A percentile compares a stretch with the other conserved stretches of the same genome.
Conservation (phyloP, 2,329 filamentous ascomycete genomes). For the Cladosporium sphaerospermum region DNA sequence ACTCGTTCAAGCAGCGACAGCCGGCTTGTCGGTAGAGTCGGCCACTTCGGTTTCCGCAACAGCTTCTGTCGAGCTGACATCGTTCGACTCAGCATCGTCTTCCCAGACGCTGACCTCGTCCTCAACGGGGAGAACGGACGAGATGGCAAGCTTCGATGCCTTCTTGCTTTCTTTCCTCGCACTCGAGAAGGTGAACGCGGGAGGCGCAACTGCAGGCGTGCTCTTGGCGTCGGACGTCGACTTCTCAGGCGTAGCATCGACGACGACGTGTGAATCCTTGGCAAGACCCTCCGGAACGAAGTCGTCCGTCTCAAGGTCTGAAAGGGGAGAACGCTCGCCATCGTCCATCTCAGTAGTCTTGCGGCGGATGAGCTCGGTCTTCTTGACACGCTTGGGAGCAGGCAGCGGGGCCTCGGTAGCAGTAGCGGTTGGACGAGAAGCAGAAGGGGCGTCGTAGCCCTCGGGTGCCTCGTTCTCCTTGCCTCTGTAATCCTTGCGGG, state of each 20-base stretch:
- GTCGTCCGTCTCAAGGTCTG: constrained; percentile 30
- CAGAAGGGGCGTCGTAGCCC: constrained; percentile 31
- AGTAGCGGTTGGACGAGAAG: constrained; percentile 16
- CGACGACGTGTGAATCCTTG: constrained; percentile 27
- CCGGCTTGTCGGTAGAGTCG: neutral
- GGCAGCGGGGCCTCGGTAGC: neutral
- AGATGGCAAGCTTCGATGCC: constrained; percentile 5
- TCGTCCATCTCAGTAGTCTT: constrained; percentile 32
- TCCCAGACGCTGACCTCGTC: constrained; percentile 25
- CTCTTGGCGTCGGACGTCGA: constrained; percentile 8
- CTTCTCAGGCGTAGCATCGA: constrained; percentile 17
- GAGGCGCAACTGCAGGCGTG: constrained; percentile 11
- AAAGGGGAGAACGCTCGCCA: constrained; percentile 28
- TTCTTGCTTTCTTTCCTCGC: constrained; percentile 7
- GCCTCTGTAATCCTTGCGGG: constrained; percentile 55
- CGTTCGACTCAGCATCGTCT: constrained; percentile 12
- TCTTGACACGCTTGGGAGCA: constrained; percentile 18
- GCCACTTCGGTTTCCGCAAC: neutral
- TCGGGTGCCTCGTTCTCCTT: constrained; percentile 90
- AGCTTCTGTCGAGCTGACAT: neutral
- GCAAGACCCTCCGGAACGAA: constrained; percentile 31
- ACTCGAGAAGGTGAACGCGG: neutral
- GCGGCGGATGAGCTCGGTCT: constrained; percentile 24
- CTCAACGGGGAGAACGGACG: constrained; percentile 10
- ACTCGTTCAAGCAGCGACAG: neutral